Percentiles rank a stretch among this genome's conserved stretches.
Conservation (phyloP, 305 asterid species). For the Ilex paraguariensis region DNA sequence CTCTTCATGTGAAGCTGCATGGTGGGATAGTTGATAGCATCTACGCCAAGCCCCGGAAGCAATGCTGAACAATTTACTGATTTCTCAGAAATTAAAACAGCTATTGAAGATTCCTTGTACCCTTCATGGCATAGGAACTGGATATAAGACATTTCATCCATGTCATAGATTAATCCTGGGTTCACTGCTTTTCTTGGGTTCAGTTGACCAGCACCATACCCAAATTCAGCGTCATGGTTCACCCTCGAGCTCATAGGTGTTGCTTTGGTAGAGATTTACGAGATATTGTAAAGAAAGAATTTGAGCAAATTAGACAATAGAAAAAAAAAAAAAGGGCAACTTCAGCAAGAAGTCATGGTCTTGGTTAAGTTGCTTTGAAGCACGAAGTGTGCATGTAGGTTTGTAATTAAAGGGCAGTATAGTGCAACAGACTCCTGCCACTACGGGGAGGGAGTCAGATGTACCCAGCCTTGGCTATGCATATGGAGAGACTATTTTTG, state of each 20-base stretch:
- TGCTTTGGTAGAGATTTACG: conserved; percentile 17
- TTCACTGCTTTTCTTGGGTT: conserved; percentile 60
- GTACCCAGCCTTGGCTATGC: too few species aligned
- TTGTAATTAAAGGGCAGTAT: too few species aligned
- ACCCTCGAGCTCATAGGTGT: conserved; percentile 53
- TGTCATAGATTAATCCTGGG: conserved; percentile 83
- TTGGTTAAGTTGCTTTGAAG: too few species aligned
- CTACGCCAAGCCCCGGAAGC: conserved; percentile 60
- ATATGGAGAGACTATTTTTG: too few species aligned
- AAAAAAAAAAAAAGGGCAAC: too few species aligned
- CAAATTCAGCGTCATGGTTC: conserved; percentile 66
- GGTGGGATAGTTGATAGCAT: conserved; percentile 80
- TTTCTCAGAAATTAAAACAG: conserved; percentile 34
- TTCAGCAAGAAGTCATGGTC: too few species aligned
- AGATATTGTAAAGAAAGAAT: conserved; percentile 19
- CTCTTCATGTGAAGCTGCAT: conserved; percentile 63
- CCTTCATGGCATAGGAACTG: conserved; percentile 85
- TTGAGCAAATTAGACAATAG: too few species aligned
- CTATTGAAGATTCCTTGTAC: conserved; percentile 43
- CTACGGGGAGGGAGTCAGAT: too few species aligned
- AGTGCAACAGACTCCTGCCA: too few species aligned
- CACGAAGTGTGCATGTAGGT: too few species aligned
- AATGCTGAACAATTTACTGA: conserved; percentile 59
- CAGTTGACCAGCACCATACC: conserved; percentile 77
- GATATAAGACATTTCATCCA: conserved; percentile 64